phyloP scores from a whole-genome alignment of 1,139 yeast species.

The Diutina scorzettiae region DNA sequence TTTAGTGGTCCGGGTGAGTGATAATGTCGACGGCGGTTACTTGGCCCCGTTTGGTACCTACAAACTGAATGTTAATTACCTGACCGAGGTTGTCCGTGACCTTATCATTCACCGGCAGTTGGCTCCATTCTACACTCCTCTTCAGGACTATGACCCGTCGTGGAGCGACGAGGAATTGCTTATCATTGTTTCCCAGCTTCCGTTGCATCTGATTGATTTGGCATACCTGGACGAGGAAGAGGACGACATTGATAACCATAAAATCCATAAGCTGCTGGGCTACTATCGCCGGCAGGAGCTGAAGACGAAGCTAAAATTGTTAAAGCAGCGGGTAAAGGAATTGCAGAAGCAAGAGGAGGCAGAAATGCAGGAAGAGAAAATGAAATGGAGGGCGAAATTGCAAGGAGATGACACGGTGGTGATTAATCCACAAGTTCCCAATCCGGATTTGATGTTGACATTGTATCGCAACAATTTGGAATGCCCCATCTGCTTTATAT shows the following conservation, averaged over 20 bases:
- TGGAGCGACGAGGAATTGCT: conserved; percentile 70
- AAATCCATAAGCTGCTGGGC: conserved; percentile 39
- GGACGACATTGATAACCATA: conserved; percentile 42
- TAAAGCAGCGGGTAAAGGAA: conserved; percentile 34
- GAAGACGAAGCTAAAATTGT: conserved; percentile 35
- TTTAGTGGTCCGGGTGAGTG: conserved; percentile 44
- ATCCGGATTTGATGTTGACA: conserved; percentile 20
- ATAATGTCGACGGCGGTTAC: conserved; percentile 67
- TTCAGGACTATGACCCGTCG: conserved; percentile 63
- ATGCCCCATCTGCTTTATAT: conserved; percentile 91
- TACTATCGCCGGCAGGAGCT: conserved; percentile 44
- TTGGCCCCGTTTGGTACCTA: conserved; percentile 86
- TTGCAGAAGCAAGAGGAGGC: conserved; percentile 46
- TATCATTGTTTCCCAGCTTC: conserved; percentile 38
- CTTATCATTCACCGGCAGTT: conserved; percentile 49
- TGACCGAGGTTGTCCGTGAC: conserved; percentile 55
- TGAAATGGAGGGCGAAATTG: conserved; percentile 12
- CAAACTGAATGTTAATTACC: conserved; percentile 61
- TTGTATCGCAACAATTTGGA: conserved; percentile 61
- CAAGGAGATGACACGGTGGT: conserved; percentile 2
- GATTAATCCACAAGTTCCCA: conserved; percentile 14
- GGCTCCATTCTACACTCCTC: conserved; percentile 87
- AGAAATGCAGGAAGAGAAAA: conserved; percentile 30
- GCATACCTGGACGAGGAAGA: conserved; percentile 45
- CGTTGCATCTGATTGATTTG: conserved; percentile 49